Evolutionary conservation across 805 yeast genomes (phyloP), one percentile per base, ranked within the genome.

Genomic region (Wickerhamomyces mucosus): DNA sequence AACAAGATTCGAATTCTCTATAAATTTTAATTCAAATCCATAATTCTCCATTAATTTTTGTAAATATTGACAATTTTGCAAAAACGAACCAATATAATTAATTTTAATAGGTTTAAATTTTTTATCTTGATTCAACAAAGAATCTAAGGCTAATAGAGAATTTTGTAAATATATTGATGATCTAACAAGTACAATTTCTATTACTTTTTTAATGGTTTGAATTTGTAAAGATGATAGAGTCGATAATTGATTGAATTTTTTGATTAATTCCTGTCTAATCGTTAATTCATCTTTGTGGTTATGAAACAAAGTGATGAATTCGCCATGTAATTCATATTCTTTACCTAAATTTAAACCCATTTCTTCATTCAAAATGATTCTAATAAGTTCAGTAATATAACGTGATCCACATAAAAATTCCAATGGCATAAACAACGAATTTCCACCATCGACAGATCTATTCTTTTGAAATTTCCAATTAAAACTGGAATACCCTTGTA

Each of bases 341-440:
- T 18, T 7, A 27, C 10, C 26, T 4, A 23, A 14, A 18, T 5
- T 22, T 18, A 3, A 15, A 10, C 22, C 18, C 18, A 27, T 27
- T n/a, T 38, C 8, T 20, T 72, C 67, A 13, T 55, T 37, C 24
- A 69, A 29, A 4, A 61, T 61, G 28, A 68, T 45, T 27, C 80
- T 53, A 6, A 69, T 45, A 32, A 72, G 42, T 45, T 74, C 81
- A 21, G 75, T 69, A 25, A 75, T 50, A 47, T 72, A 71, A 38
- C 80, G 53, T 1, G 79, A 78, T 17, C 73, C 56, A 19, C 75
- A 61, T 51, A 72, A 48, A 36, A 68, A 53, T 46, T 75, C 81
- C 19, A 66, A 50, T 1, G 81, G 82, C 46, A 73, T 79, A 43
- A 68, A 69, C 9, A 70, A 21, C 12, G 27, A 48, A 1, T 38